phyloP scores from a whole-genome alignment of 768 basidiomycete species.

The Lentinula lateritia region DNA sequence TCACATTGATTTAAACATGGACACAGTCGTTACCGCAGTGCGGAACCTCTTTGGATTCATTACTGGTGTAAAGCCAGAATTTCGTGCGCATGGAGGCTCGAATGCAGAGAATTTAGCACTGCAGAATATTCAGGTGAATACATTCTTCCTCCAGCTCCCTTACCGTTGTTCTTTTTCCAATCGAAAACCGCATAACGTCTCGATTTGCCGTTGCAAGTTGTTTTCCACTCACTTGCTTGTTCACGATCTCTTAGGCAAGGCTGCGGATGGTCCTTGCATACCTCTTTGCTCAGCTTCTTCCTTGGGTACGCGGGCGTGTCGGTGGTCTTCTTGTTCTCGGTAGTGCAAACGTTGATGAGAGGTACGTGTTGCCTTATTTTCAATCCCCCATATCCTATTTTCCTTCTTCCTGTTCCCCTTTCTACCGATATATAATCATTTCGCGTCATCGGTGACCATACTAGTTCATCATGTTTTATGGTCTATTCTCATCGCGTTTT shows the following conservation, averaged over 20 bases:
- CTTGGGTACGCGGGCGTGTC: slow-evolving; percentile 78
- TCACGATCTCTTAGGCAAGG: slow-evolving; percentile 52
- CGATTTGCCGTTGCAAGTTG: not conserved
- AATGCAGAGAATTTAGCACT: slow-evolving; percentile 89
- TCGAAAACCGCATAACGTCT: no score
- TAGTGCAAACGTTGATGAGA: slow-evolving; percentile 97
- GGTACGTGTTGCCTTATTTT: slow-evolving; percentile 36
- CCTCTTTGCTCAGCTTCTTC: slow-evolving; percentile 90
- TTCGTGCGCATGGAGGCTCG: slow-evolving; percentile 83
- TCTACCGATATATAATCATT: not conserved
- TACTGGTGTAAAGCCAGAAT: slow-evolving; percentile 57
- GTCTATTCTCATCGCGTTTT: not conserved
- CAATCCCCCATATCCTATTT: not conserved
- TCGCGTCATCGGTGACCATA: not conserved
- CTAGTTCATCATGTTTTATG: not conserved
- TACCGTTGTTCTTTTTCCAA: no score
- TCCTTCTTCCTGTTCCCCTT: no score
- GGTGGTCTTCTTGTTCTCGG: slow-evolving; percentile 95
- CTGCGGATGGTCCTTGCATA: slow-evolving; percentile 94
- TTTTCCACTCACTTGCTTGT: not conserved
- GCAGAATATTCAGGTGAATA: slow-evolving; percentile 86
- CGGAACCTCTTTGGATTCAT: slow-evolving; percentile 79
- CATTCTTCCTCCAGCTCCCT: not conserved
- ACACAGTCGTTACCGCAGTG: slow-evolving; percentile 79
- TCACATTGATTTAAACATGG: slow-evolving; percentile 96